Base-by-base conservation (phyloP, 495 filamentous ascomycete species). In the Aspergillus incahuasiensis region DNA sequence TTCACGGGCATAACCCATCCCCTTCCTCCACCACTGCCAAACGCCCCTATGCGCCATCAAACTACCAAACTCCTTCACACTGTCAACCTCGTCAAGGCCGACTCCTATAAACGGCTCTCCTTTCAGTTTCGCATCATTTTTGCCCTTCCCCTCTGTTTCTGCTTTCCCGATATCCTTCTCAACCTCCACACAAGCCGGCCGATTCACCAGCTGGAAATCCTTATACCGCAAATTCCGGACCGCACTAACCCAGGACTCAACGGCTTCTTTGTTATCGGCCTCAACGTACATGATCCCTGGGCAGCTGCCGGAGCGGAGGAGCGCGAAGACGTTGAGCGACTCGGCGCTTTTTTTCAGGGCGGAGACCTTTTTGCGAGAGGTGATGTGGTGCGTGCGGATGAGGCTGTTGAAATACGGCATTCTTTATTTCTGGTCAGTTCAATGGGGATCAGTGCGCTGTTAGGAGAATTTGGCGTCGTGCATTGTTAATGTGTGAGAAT, bases 261-360 rank as follows among this genome's bases (percentile, higher is more conserved):
- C 77, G 7, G 70, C 70, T 39, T 65, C 68, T 58, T 80, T 75
- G 16, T 80, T 77, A 18, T 59, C 61, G 3, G 83, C 84, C 64
- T 89, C 85, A 42, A 85, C 86, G 66, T 90, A 88, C 86, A 91
- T 89, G 57, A 91, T 85, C 8, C 87, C 88, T 0, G 88, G 87
- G 42, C 77, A 81, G 4, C 82, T 80, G 3, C 86, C 85, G 47
- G 77, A 84, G 25, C 87, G 79, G 2, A 90, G 74, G 12, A 91
- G 77, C 3, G 83, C 85, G 30, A 76, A 78, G 63, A 83, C 79
- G 55, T 75, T 65, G 59, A 78, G 68, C 13, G 76, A 68, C 38
- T 78, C 70, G 3, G 88, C 84, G 4, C 85, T 83, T 49, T 83
- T 81, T 61, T 81, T 82, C 19, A 91, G 73, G 12, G 78, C 77